Percentiles rank a stretch among this genome's conserved stretches.
These are phyloP conservation scores for Withania somnifera DNA, from an alignment of 305 asterid species.

Conservation along the genomic window DNA sequence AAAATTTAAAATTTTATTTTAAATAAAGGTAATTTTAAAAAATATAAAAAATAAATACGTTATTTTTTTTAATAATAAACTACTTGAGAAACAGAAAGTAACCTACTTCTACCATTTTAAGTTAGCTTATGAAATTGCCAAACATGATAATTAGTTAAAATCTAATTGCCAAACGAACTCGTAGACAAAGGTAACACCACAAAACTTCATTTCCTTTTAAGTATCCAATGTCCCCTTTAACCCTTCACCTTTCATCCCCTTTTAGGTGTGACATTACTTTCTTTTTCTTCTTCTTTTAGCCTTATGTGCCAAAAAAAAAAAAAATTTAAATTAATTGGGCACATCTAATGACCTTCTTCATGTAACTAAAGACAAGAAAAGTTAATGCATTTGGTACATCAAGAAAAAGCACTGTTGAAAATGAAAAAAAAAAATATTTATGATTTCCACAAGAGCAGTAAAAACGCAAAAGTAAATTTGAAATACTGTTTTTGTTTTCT, in stretches of 20 bases:
- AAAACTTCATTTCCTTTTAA: constrained; percentile 35
- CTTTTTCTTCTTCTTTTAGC: neutral
- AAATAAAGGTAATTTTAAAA: too few species aligned
- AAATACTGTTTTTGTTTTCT: neutral
- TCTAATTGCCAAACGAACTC: too few species aligned
- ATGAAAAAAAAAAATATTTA: constrained; percentile 1
- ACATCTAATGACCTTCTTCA: neutral
- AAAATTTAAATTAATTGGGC: too few species aligned
- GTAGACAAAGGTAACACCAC: constrained; percentile 62
- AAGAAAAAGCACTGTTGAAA: neutral
- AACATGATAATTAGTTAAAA: too few species aligned
- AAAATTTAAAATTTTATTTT: too few species aligned
- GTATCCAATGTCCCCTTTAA: constrained; percentile 65
- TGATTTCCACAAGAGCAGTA: neutral
- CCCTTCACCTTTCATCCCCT: constrained; percentile 41
- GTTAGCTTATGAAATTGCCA: too few species aligned
- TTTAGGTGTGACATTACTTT: constrained; percentile 26
- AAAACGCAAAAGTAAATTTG: neutral
- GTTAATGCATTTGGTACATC: neutral
- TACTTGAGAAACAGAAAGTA: too few species aligned
- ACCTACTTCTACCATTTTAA: too few species aligned
- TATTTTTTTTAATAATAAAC: too few species aligned
- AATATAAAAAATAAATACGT: too few species aligned
- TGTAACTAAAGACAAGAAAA: neutral
- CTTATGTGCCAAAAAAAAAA: neutral